Evolutionary conservation across 768 basidiomycete genomes (phyloP), one percentile per base, ranked within the genome.

Genomic region (Agrocybe chaxingu): DNA sequence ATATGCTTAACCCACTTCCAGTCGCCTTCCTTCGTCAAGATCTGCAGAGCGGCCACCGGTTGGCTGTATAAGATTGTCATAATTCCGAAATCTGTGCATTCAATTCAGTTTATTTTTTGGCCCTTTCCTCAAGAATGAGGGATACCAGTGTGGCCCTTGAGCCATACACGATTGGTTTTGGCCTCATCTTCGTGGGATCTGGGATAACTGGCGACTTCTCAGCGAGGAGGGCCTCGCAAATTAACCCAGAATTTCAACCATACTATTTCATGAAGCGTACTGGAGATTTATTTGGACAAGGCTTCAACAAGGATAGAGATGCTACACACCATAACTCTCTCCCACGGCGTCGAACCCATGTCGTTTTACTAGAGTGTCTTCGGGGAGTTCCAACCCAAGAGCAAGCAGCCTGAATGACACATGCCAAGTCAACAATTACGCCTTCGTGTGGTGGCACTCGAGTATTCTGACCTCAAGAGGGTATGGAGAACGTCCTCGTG

Each of bases 261-360:
- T 30, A 81, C 82, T 85, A 85, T 67, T 85, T 84, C 81, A 84
- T 84, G 62, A 79, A 83, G 42, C 83, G 72, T 6, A 78, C 83
- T 84, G 48, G 2, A 32, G 12, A 24, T n/a, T 38, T 16, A 24
- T 18, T 16, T 8, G 37, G 35, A 0, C 12, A 11, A n/a, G 30
- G 30, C 53, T 13, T 52, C 24, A 5, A 24, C 24, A 24, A 24
- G 24, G 24, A 24, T 24, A 24, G 24, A 24, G 24, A 24, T 24
- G 24, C 5, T 29, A 58, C 64, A 18, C 52, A 78, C 77, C 70
- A 34, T 67, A 74, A 0, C 74, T 72, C 55, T 76, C 76, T 1
- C 74, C 71, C 6, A 66, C 53, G 3, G 60, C 69, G 9, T 74
- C 66, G 46, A 67, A 80, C 1, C 64, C 66, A 52, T 82, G 81